Evolutionary conservation across 2,329 filamentous ascomycete species (phyloP), one percentile per base, ranked within the genome.

Genomic region (Colletotrichum scovillei): DNA sequence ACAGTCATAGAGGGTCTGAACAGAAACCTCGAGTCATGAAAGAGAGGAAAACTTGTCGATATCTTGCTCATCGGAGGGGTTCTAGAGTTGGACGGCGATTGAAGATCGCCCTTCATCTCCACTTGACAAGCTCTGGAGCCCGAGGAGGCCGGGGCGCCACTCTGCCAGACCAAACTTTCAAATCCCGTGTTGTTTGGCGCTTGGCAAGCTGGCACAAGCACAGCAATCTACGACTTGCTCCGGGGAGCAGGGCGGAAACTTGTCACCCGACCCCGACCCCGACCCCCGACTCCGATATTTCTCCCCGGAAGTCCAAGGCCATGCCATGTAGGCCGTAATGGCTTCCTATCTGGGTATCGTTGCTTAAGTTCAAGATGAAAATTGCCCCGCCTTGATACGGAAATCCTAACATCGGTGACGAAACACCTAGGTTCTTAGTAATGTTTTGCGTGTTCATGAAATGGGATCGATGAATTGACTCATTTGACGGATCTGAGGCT

Each of bases 121-220:
- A 71, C 69, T 26, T 28, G 26, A 52, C 46, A 63, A 22, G 60
- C 42, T 24, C 28, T 53, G 4, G 60, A 32, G 42, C 60, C 60
- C 42, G 42, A 52, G 38, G 46, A 49, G 42, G 38, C 26, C 46
- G 19, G 7, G 9, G 26, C 42, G 42, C 26, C 14, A 22, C 49
- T 22, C 1, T 53, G 22, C 22, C 9, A 49, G 19, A 16, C 22
- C 42, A 56, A 24, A 35, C 53, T 49, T 63, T 72, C 69, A 72
- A 69, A 72, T 59, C 65, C 69, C 69, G 65, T 28, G 32, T 24
- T 16, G 38, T 42, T 42, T 42, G 5, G 14, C 16, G 5, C 38
- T 19, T 52, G 56, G 16, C 35, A 22, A 57, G 46, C 3, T 12
- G 42, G 19, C 42, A 49, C 42, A n/a, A 49, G 42, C 42, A 49